phyloP scores from a whole-genome alignment of 163 green algal species.

The Prototheca cutis region DNA sequence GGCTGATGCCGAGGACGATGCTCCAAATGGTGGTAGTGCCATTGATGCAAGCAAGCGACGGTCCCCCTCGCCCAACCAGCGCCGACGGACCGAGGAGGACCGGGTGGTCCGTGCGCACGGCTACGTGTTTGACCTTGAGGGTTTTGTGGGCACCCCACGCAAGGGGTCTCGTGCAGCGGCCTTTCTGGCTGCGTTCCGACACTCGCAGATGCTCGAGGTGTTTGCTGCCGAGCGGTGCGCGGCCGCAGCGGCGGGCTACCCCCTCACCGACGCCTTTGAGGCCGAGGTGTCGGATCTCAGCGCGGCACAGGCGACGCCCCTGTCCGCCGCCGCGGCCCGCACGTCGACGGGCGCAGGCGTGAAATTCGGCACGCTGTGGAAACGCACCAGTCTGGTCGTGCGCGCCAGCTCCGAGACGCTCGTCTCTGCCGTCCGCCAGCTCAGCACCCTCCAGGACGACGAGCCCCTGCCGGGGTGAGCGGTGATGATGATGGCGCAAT shows the following conservation, averaged over 20 bases:
- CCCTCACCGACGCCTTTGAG: constrained; percentile 27
- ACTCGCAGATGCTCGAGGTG: constrained; percentile 65
- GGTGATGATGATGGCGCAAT: too few relatives aligned
- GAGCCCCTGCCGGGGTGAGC: background rate
- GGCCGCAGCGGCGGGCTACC: constrained; percentile 25
- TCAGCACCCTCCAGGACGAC: background rate
- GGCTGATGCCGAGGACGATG: too few relatives aligned
- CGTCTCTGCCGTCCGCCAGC: background rate
- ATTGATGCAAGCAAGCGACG: background rate
- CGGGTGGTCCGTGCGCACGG: constrained; percentile 13
- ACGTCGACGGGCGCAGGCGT: background rate
- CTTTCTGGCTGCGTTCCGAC: constrained; percentile 51
- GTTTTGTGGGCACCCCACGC: constrained; percentile 28
- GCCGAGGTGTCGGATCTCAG: constrained; percentile 14
- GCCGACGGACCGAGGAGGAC: background rate
- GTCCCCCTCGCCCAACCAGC: too few relatives aligned
- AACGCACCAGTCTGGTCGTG: background rate
- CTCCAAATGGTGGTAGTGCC: too few relatives aligned
- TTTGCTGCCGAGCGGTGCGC: constrained; percentile 59
- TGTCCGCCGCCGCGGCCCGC: background rate
- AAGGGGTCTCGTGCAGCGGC: constrained; percentile 31
- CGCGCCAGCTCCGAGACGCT: background rate
- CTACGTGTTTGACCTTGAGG: constrained; percentile 33
- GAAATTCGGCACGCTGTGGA: background rate
- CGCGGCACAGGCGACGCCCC: background rate